Base-by-base conservation (phyloP, 2,329 filamentous ascomycete species). In the Colletotrichum scovillei region DNA sequence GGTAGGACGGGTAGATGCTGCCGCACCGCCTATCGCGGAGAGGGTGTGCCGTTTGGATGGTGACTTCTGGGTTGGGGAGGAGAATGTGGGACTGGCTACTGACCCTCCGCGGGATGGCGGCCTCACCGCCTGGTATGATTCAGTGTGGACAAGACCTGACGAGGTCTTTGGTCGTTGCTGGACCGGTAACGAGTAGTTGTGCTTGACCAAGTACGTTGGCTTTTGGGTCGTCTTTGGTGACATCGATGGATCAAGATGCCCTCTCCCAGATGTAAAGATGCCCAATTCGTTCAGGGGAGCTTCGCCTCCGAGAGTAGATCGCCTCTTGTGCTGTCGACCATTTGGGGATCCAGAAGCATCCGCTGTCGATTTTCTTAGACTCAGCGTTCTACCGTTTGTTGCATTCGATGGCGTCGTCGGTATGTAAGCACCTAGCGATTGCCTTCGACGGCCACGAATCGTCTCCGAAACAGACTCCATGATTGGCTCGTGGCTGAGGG, bases 201-300 rank as follows among this genome's bases (percentile, higher is more conserved):
- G 69, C 42, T 76, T 78, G 5, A 75, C 75, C 11, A 78, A 65
- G 28, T 76, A 57, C n/a, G 77, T 73, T 1, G 78, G 77, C 26
- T 78, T 78, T 1, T 77, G 76, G 4, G 74, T 71, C 8, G 72
- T 53, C 59, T 63, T 71, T 2, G 76, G 52, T 2, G 75, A 75
- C 26, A 65, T 67, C 2, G 63, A 28, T 7, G 72, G 42, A 3
- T 71, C 65, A 7, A 53, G 59, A 14, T 70, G 63, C 19, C 73
- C 11, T 22, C 52, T n/a, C 12, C 30, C 11, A 52, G 72, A 38
- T 14, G 59, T 65, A 38, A 68, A 73, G 16, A 73, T 76, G 12
- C 67, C 56, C 24, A 73, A 16, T 16, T 62, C 56, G 26, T 68
- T 59, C 56, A 58, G 26, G 4, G 63, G 52, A 4, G 30, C 19